These are phyloP conservation scores for Kurtzmaniella quercitrusa DNA, from an alignment of 1,139 yeast genomes.

Conservation along the genomic window DNA sequence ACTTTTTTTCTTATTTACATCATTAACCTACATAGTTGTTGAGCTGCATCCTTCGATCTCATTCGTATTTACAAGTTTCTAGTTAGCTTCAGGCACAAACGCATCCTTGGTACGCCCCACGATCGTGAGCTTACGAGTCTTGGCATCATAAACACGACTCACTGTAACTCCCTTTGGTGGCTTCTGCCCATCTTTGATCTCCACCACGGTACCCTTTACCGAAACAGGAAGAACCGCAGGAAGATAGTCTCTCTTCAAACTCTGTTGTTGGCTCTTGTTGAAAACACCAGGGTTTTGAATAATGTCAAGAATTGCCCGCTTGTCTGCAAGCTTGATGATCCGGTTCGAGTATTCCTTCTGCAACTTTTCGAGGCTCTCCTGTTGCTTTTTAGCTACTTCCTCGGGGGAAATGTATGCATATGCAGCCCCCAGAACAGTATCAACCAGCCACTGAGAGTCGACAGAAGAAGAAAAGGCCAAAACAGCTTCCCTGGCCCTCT, in stretches of 20 bases:
- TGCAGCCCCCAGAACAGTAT: slow-evolving; percentile 21
- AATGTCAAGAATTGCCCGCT: slow-evolving; percentile 18
- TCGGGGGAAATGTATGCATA: slow-evolving; percentile 18
- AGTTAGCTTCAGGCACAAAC: slow-evolving; percentile 10
- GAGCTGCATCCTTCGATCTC: background rate
- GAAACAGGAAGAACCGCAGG: slow-evolving; percentile 33
- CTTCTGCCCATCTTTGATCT: slow-evolving; percentile 22
- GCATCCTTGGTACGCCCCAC: slow-evolving; percentile 39
- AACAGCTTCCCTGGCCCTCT: slow-evolving; percentile 12
- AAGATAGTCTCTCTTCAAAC: slow-evolving; percentile 22
- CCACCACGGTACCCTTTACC: slow-evolving; percentile 33
- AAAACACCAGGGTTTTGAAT: slow-evolving; percentile 37
- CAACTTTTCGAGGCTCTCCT: slow-evolving; percentile 18
- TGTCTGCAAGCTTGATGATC: slow-evolving; percentile 23
- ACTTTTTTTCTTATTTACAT: background rate
- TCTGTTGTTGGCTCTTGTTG: slow-evolving; percentile 18
- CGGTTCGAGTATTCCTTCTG: slow-evolving; percentile 17
- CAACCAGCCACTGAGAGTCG: slow-evolving; percentile 25
- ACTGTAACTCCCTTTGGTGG: slow-evolving; percentile 31
- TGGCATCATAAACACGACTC: slow-evolving; percentile 30
- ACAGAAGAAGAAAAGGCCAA: slow-evolving; percentile 11
- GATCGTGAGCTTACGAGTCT: slow-evolving; percentile 21
- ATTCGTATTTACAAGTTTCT: slow-evolving; percentile 2
- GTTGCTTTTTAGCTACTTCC: slow-evolving; percentile 15
- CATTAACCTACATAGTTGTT: too few relatives aligned